Base-by-base conservation (phyloP, 805 yeast species). In the Candida jianshihensis region DNA sequence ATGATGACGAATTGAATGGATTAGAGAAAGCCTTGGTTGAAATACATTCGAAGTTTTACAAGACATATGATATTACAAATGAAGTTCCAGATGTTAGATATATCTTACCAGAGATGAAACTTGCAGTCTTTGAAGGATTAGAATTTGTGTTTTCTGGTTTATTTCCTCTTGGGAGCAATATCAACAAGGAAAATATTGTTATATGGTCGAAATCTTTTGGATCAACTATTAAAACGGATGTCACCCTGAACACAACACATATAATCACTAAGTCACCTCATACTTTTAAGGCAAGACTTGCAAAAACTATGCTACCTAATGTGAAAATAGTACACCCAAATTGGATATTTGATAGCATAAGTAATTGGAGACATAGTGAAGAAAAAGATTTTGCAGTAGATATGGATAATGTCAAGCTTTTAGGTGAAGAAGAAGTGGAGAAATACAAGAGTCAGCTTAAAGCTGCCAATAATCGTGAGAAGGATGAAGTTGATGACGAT, bases 181-280 rank as follows among this genome's bases (percentile, higher is more conserved):
- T 84, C 14, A 79, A 81, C 35, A 62, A 70, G 24, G 92, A 94
- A 4, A 96, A 87, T 54, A 84, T 92, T 30, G 96, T 89, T 2
- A 75, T 81, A 17, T 90, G 97, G 97, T 84, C 90, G 11, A 73
- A 74, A 34, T 85, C 89, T 37, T 90, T 90, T 67, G 98, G 98
- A 1, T 97, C 96, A 0, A 67, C 67, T 3, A 88, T 90, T 7
- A 81, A 81, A 1, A 66, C 78, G 4, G 88, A 85, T 39, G 78
- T 83, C 18, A 68, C 73, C 31, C 74, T 76, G 14, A 64, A 73
- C 1, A 89, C 94, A 3, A 92, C 97, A 0, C 98, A 90, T 58
- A 83, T 90, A 3, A 79, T 90, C 14, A 85, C 96, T 29, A 73
- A 80, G 40, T 80, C 80, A 35, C 77, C 88, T 1, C 78, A 80